These are phyloP conservation scores for Cryptococcus hybrid DNA, from an alignment of 1,284 basidiomycete genomes.

Conservation along the genomic window DNA sequence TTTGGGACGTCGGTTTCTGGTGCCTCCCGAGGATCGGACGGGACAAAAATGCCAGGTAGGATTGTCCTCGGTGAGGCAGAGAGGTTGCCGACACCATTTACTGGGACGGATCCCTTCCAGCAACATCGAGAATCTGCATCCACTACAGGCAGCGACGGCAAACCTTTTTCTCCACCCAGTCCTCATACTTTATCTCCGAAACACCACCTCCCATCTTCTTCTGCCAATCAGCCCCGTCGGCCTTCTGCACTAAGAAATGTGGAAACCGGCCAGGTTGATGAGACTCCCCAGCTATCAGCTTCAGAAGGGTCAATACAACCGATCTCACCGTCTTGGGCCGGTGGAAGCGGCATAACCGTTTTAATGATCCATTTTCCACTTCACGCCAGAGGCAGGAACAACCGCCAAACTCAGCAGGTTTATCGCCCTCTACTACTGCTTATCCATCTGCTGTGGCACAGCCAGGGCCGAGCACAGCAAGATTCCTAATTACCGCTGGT, in stretches of 20 bases:
- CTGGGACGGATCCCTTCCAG: slow-evolving; percentile 27
- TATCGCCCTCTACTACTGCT: not conserved
- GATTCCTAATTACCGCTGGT: no score
- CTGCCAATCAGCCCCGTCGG: slow-evolving; percentile 36
- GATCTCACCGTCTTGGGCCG: slow-evolving; percentile 36
- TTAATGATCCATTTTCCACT: slow-evolving; percentile 43
- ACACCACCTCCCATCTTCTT: slow-evolving; percentile 18
- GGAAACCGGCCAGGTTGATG: slow-evolving; percentile 36
- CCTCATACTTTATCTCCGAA: slow-evolving; percentile 37
- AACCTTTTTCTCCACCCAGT: slow-evolving; percentile 25
- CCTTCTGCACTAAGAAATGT: slow-evolving; percentile 48
- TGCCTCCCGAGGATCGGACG: slow-evolving; percentile 2
- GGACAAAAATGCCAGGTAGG: slow-evolving; percentile 1
- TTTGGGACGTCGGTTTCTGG: slow-evolving; percentile 16
- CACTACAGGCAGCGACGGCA: not conserved
- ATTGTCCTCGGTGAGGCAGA: slow-evolving; percentile 16
- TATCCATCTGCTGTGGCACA: slow-evolving; percentile 4
- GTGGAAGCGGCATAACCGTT: slow-evolving; percentile 18
- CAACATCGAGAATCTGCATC: not conserved
- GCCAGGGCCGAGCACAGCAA: not conserved
- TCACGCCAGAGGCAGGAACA: not conserved
- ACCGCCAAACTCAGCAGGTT: not conserved
- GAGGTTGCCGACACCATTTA: slow-evolving; percentile 21
- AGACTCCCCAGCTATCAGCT: slow-evolving; percentile 17
- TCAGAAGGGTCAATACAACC: slow-evolving; percentile 20